Percentiles rank a stretch among this genome's conserved stretches.
These are phyloP conservation scores for Trypanosoma avium DNA, from an alignment of 208 protist species.

Conservation along the genomic window DNA sequence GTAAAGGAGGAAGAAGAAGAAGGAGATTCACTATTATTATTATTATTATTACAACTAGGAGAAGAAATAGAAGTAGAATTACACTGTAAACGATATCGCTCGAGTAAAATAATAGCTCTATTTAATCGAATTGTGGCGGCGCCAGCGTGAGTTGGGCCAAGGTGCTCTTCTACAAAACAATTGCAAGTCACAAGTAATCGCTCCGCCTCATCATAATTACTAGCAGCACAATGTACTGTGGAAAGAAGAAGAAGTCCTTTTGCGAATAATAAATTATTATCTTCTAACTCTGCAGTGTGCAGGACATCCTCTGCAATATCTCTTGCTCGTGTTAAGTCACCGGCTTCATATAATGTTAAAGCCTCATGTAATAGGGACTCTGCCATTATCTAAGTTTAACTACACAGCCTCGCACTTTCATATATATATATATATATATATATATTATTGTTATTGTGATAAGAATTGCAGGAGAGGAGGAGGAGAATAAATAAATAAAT, in stretches of 20 bases:
- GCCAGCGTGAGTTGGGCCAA: slow-evolving; percentile 26
- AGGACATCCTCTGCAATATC: slow-evolving; percentile 8
- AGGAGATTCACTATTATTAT: not conserved
- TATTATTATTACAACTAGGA: not conserved
- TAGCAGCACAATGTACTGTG: slow-evolving; percentile 40
- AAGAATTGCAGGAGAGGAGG: too few species aligned
- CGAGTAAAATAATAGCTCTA: slow-evolving; percentile 47
- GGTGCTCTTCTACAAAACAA: slow-evolving; percentile 54
- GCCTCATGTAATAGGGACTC: slow-evolving; percentile 11
- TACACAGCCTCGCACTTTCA: not conserved
- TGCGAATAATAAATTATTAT: slow-evolving; percentile 48
- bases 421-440: not conserved
- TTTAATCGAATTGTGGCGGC: slow-evolving; percentile 44
- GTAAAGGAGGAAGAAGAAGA: too few species aligned
- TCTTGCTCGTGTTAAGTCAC: slow-evolving; percentile 4
- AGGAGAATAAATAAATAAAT: too few species aligned
- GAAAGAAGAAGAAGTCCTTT: slow-evolving; percentile 53
- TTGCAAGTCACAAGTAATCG: slow-evolving; percentile 51
- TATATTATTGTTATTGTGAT: too few species aligned
- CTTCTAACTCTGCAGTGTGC: slow-evolving; percentile 10
- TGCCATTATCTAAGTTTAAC: not conserved
- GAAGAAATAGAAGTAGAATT: not conserved
- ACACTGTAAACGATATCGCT: slow-evolving; percentile 26
- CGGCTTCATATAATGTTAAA: slow-evolving; percentile 3
- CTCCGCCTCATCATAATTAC: slow-evolving; percentile 51